These are phyloP conservation scores for Cladosporium colombiae DNA, from an alignment of 2,329 filamentous ascomycete genomes.

Conservation along the genomic window DNA sequence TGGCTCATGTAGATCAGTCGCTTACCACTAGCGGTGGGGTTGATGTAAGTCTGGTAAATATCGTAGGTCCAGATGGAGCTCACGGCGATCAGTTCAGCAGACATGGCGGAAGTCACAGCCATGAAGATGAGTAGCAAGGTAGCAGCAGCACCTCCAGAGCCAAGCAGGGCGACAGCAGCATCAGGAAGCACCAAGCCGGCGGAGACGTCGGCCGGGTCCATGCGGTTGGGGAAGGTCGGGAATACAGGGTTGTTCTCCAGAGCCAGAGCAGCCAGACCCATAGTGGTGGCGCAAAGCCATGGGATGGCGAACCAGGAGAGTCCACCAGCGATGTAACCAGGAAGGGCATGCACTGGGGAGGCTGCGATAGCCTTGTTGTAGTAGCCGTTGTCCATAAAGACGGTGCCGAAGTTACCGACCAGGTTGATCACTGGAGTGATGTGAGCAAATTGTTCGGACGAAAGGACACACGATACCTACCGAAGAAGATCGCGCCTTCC, in stretches of 20 bases:
- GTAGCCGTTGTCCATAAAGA: slow-evolving; percentile 76
- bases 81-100: slow-evolving; percentile 81
- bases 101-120: slow-evolving; percentile 83
- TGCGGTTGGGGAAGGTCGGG: slow-evolving; percentile 71
- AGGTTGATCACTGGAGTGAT: slow-evolving; percentile 65
- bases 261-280: slow-evolving; percentile 79
- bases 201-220: slow-evolving; percentile 72
- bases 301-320: slow-evolving; percentile 92
- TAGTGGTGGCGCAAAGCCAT: slow-evolving; percentile 84
- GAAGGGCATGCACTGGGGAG: slow-evolving; percentile 78
- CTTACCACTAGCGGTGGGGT: slow-evolving; percentile 72
- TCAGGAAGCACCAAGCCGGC: slow-evolving; percentile 84
- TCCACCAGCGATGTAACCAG: slow-evolving; percentile 84
- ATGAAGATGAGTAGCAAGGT: slow-evolving; percentile 84
- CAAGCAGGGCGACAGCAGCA: slow-evolving; percentile 79
- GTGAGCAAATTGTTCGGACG: background rate
- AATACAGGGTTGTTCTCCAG: slow-evolving; percentile 73
- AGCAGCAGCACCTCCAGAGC: slow-evolving; percentile 75
- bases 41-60: slow-evolving; percentile 83
- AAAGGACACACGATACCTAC: slow-evolving; percentile 44
- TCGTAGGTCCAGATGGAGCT: slow-evolving; percentile 89
- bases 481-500: slow-evolving; percentile 82
- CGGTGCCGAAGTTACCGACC: slow-evolving; percentile 79
- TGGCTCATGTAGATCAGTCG: slow-evolving; percentile 80
- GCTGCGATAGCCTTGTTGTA: slow-evolving; percentile 95